Base-by-base conservation (phyloP, 1,139 yeast genomes). In the Sugiyamaella japonica region DNA sequence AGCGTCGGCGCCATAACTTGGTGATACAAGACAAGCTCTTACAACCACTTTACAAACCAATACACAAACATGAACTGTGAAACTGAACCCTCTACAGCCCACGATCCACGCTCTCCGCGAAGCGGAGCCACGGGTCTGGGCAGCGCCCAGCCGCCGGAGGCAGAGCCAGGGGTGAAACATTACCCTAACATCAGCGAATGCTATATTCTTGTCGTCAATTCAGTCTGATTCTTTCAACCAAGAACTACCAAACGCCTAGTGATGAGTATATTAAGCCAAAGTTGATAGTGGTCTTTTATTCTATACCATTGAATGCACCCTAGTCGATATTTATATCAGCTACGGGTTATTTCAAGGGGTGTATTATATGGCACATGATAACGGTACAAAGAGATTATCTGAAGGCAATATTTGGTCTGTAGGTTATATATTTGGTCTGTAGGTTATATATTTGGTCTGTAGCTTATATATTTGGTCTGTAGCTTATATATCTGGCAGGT, bases 311-410 rank as follows among this genome's bases (percentile, higher is more conserved):
- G 37, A 23, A 38, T 36, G 29, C 38, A 47, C 38, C 50, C 42
- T 47, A 10, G 38, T 7, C 25, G 25, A 20, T 6, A 9, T 38
- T 38, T 12, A n/a, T n/a, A 9, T 29, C 25, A 20, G 17, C 32
- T 36, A 46, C 23, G 50, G 50, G 44, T 47, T 47, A 28, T 47
- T 31, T 20, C 29, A 31, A 47, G 50, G 15, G 50, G 50, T 10
- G 44, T 38, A 47, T 16, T 16, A 20, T 15, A 43, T 25, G 13
- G 43, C 37, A 43, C 50, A 38, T 16, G 50, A 47, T 47, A 47
- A 47, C 50, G 44, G 48, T 47, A 40, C 44, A 47, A 47, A 47
- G 50, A 47, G 50, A 47, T 47, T 47, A 47, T 47, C 50, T 47
- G 50, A 47, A 47, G 50, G 50, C 38, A 10, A 34, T 15, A 6